Conservation (phyloP, 1,139 yeast species). For the Tardiomyces depauwii region DNA sequence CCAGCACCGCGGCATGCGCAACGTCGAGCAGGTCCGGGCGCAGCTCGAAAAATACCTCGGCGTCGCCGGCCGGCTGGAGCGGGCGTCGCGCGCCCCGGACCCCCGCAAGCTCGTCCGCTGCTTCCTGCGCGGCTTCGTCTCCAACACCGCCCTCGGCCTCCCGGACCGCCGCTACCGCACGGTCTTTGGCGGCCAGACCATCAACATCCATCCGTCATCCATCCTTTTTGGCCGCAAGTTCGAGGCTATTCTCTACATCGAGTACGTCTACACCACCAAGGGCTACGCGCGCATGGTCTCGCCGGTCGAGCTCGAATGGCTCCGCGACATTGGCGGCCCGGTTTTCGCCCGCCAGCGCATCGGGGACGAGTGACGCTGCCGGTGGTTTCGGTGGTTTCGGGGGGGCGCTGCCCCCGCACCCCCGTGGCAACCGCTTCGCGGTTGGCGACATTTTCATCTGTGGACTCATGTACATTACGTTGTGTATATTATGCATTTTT, state of each 20-base stretch:
- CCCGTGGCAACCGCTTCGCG: no score
- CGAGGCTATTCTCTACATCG: conserved; percentile 90
- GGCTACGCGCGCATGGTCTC: conserved; percentile 89
- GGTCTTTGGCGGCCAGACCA: conserved; percentile 51
- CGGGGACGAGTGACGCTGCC: conserved; percentile 3
- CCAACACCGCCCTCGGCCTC: conserved; percentile 87
- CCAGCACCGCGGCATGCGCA: conserved; percentile 69
- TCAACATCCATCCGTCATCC: conserved; percentile 89
- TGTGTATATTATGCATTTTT: no score
- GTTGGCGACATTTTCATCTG: no score
- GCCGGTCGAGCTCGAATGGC: conserved; percentile 75
- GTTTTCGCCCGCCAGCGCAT: conserved; percentile 31
- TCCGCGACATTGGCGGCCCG: conserved; percentile 75
- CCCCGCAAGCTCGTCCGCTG: conserved; percentile 51
- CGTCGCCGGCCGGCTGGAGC: conserved; percentile 6
- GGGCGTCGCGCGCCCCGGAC: conserved; percentile 23
- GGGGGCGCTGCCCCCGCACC: no score
- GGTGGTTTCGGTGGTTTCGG: no score
- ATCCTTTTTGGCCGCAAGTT: conserved; percentile 69
- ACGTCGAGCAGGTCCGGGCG: conserved; percentile 60
- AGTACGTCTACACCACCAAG: conserved; percentile 84
- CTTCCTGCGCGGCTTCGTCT: conserved; percentile 69
- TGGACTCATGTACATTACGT: no score
- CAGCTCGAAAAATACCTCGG: conserved; percentile 69
- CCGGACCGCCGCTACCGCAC: conserved; percentile 92